Base-by-base conservation (phyloP, 805 yeast genomes). In the Candida boleticola region DNA sequence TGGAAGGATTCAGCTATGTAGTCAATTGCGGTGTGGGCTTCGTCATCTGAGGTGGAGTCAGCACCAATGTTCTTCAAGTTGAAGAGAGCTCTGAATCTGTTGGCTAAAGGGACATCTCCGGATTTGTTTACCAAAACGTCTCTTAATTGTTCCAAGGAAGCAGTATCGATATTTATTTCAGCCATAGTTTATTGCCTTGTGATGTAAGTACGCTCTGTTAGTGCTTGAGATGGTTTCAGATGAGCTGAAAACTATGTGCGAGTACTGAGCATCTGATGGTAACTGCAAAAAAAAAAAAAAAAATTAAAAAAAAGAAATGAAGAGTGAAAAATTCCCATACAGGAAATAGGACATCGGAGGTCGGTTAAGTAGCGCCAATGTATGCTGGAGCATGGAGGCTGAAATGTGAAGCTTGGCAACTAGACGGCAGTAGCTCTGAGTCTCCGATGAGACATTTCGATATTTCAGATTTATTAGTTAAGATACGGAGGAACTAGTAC, bases 51-150 rank as follows among this genome's bases (percentile, higher is more conserved):
- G 32, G 66, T 61, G 31, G 83, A 81, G 45, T 89, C 95, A 37
- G 83, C 80, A 29, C 96, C 99, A 40, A 87, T 72, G 36, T 87
- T 79, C 66, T 93, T 93, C 54, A 93, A 73, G 66, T 85, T 89
- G 75, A 93, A 93, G 27, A 93, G 74, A 5, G 99, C 98, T 63
- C 99, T 79, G 68, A 93, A 93, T 56, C 99, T 77, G 63, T 77
- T 81, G 3, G 97, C 93, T 26, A 93, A 76, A 43, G 84, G 83
- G 17, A 79, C 80, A 13, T 80, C 70, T 3, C 96, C 96, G 3
- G 72, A 53, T 49, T 72, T 76, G 72, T 84, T 83, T 41, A 78
- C 60, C 43, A 86, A 68, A 42, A 85, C 74, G 53, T 85, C 93
- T 65, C 93, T 78, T 46, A 86, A 71, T 54, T 80, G 79, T 52